A percentile compares a stretch with the other conserved stretches of the same genome.
Conservation (phyloP, 805 yeast genomes). For the Lachancea fermentati region DNA sequence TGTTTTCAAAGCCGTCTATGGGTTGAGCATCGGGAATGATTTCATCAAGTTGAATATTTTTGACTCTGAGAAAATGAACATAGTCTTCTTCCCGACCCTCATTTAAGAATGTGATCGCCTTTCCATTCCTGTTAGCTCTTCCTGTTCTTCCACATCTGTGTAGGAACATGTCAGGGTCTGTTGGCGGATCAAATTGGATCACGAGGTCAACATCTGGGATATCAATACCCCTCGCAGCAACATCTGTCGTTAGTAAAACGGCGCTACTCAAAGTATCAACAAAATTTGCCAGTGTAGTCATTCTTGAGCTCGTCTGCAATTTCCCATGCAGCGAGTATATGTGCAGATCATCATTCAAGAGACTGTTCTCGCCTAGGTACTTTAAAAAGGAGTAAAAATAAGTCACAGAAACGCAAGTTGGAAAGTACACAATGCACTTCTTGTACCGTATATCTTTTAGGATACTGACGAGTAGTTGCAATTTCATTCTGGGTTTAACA, state of each 20-base stretch:
- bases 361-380: constrained; percentile 32
- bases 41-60: constrained; percentile 49
- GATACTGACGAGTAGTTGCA: constrained; percentile 52
- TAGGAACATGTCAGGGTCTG: constrained; percentile 83
- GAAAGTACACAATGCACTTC: constrained; percentile 86
- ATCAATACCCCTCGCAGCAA: constrained; percentile 97
- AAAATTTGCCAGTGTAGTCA: constrained; percentile 64
- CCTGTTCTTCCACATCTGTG: constrained; percentile 97
- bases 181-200: constrained; percentile 91
- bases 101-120: constrained; percentile 67
- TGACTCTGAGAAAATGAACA: constrained; percentile 72
- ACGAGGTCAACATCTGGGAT: constrained; percentile 92
- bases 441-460: constrained; percentile 51
- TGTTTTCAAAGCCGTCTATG: constrained; percentile 18
- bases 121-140: constrained; percentile 80
- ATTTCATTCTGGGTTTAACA: constrained; percentile 54
- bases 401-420: constrained; percentile 82
- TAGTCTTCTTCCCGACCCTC: constrained; percentile 77
- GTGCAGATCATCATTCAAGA: constrained; percentile 29
- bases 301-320: constrained; percentile 70
- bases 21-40: constrained; percentile 21
- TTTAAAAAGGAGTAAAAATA: constrained; percentile 60
- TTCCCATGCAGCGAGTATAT: constrained; percentile 87
- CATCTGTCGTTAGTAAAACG: constrained; percentile 87
- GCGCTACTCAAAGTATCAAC: constrained; percentile 44